Evolutionary conservation across 163 green algal genomes (phyloP).

Genomic region (Scenedesmus sp.): DNA sequence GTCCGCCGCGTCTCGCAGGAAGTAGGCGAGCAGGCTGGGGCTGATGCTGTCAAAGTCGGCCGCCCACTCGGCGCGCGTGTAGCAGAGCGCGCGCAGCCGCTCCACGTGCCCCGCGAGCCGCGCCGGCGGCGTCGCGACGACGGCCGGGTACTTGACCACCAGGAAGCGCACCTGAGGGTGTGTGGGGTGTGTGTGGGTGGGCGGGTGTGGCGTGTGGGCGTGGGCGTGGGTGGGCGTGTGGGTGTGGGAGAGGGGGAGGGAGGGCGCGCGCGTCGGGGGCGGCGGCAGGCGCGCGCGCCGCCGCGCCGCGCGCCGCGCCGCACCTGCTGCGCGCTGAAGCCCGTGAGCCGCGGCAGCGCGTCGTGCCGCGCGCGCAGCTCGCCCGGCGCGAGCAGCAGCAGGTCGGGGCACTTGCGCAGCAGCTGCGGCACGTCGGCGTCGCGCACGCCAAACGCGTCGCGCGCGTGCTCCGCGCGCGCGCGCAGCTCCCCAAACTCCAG

Average conservation of each 20-base stretch:
- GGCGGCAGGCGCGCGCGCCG: too few relatives aligned
- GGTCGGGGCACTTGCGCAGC: constrained; percentile 61
- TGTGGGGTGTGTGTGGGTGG: not conserved
- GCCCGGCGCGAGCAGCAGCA: constrained; percentile 48
- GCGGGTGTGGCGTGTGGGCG: not conserved
- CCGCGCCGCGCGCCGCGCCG: too few relatives aligned
- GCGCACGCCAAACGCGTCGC: constrained; percentile 39
- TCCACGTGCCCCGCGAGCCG: not conserved
- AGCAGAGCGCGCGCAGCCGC: constrained; percentile 30
- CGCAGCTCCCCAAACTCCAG: constrained; percentile 31
- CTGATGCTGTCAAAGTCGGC: constrained; percentile 29
- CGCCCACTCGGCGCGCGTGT: constrained; percentile 37
- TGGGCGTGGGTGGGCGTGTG: too few relatives aligned
- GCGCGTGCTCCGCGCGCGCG: constrained; percentile 2
- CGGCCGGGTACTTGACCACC: constrained; percentile 39
- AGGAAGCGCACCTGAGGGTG: constrained; percentile 11
- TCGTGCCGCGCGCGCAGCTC: constrained; percentile 43
- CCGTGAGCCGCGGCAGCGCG: constrained; percentile 43
- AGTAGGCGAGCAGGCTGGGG: constrained; percentile 38
- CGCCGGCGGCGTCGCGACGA: not conserved
- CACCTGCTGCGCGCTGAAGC: constrained; percentile 34
- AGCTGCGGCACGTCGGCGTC: constrained; percentile 48
- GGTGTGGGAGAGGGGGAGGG: too few relatives aligned
- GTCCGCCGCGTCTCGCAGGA: constrained; percentile 33
- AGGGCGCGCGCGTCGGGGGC: too few relatives aligned